phyloP scores from a whole-genome alignment of 2,329 filamentous ascomycete genomes.

The Aspergillus sp. region DNA sequence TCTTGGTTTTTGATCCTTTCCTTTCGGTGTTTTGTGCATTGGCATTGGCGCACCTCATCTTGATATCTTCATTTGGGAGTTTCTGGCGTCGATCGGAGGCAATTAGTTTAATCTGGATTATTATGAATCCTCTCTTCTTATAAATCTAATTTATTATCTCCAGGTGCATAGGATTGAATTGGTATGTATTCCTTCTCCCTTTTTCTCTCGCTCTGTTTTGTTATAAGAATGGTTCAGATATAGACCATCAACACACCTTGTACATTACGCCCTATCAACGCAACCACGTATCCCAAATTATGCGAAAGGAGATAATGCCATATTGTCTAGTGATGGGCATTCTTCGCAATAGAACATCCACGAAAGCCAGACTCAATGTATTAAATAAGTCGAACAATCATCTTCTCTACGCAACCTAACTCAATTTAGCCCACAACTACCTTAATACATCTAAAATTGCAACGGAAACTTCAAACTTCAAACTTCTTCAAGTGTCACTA shows the following conservation, averaged over 20 bases:
- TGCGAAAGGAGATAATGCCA: too few relatives aligned
- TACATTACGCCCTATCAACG: too few relatives aligned
- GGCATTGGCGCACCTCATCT: neutral
- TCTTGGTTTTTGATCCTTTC: conserved; percentile 2
- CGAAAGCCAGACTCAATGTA: too few relatives aligned
- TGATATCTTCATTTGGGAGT: neutral
- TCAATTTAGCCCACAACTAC: neutral
- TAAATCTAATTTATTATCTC: too few relatives aligned
- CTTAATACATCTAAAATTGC: neutral
- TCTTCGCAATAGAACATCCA: too few relatives aligned
- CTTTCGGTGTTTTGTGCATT: neutral
- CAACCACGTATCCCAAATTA: too few relatives aligned
- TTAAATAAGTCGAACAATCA: neutral
- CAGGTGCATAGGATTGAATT: too few relatives aligned
- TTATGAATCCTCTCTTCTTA: neutral
- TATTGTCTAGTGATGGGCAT: too few relatives aligned
- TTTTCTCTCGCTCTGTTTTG: neutral
- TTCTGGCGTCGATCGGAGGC: neutral
- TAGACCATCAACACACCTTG: neutral
- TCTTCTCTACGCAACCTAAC: neutral
- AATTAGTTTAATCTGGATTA: neutral
- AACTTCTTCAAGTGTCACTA: conserved; percentile 15
- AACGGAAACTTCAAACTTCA: neutral
- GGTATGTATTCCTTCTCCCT: too few relatives aligned
- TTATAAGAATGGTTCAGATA: too few relatives aligned